Conservation (phyloP, 2,329 filamentous ascomycete species). For the Colletotrichum filicis region DNA sequence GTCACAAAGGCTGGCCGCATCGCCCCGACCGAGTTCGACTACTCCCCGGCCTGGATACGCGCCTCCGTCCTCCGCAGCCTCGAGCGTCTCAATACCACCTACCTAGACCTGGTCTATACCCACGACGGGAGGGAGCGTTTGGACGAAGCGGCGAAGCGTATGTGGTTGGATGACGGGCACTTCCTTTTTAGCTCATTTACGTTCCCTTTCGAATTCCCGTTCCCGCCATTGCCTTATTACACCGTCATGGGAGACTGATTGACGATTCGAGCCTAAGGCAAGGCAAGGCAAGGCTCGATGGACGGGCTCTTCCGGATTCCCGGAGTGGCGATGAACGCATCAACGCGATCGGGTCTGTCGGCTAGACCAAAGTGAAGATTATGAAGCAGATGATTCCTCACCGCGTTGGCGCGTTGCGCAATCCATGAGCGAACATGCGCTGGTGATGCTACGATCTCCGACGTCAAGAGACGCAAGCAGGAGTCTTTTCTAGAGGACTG, state of each 20-base stretch:
- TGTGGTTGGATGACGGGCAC: neutral
- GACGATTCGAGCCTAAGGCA: neutral
- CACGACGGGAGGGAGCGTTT: conserved; percentile 12
- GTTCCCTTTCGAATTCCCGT: neutral
- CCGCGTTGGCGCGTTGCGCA: conserved; percentile 12
- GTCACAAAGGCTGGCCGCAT: too few species aligned
- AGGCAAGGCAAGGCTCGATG: too few species aligned
- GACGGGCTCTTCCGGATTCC: neutral
- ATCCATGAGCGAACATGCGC: conserved; percentile 1
- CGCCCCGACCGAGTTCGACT: too few species aligned
- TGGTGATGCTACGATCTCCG: neutral
- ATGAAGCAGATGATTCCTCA: neutral
- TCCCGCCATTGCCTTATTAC: neutral
- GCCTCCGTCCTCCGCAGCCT: too few species aligned
- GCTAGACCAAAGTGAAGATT: neutral
- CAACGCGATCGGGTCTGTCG: neutral
- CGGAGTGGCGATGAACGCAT: neutral
- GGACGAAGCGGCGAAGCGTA: conserved; percentile 4
- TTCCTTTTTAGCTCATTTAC: neutral
- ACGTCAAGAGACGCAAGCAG: conserved; percentile 8
- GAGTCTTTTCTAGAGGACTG: neutral
- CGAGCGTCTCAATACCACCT: too few species aligned
- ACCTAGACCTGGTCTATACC: too few species aligned
- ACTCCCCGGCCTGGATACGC: too few species aligned
- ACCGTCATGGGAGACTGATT: neutral